A percentile compares a stretch with the other conserved stretches of the same genome.
Conservation (phyloP, 768 basidiomycete genomes). For the Lactarius psammicola region DNA sequence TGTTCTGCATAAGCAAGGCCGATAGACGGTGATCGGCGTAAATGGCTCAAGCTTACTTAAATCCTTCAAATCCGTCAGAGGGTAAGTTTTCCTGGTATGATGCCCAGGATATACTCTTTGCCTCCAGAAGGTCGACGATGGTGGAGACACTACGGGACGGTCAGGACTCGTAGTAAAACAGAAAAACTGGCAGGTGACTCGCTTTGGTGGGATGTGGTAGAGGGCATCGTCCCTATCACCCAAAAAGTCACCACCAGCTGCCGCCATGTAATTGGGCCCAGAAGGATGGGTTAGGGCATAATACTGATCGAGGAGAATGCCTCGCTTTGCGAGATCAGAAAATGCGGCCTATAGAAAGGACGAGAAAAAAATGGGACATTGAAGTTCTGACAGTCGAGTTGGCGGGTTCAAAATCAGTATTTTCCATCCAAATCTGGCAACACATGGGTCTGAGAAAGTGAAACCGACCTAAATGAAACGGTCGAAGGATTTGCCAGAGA, state of each 20-base stretch:
- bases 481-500: slow-evolving; percentile 43
- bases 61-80: no score
- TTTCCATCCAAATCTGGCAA: slow-evolving; percentile 58
- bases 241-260: slow-evolving; percentile 52
- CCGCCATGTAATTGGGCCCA: slow-evolving; percentile 57
- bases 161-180: no score
- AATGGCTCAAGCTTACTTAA: no score
- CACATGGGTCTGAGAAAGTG: neutral
- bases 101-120: no score
- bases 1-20: neutral
- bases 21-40: neutral
- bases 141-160: no score
- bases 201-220: slow-evolving; percentile 33
- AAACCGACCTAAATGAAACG: slow-evolving; percentile 30
- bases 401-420: slow-evolving; percentile 55
- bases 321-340: no score
- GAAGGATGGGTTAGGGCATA: slow-evolving; percentile 59
- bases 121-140: no score
- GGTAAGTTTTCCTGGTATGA: no score
- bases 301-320: no score
- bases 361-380: no score
- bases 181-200: neutral
- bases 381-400: no score
- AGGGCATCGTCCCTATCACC: slow-evolving; percentile 47
- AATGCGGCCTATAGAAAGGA: no score